Evolutionary conservation across 139 green algal genomes (phyloP).

Genomic region (Tetradesmus obliquus): DNA sequence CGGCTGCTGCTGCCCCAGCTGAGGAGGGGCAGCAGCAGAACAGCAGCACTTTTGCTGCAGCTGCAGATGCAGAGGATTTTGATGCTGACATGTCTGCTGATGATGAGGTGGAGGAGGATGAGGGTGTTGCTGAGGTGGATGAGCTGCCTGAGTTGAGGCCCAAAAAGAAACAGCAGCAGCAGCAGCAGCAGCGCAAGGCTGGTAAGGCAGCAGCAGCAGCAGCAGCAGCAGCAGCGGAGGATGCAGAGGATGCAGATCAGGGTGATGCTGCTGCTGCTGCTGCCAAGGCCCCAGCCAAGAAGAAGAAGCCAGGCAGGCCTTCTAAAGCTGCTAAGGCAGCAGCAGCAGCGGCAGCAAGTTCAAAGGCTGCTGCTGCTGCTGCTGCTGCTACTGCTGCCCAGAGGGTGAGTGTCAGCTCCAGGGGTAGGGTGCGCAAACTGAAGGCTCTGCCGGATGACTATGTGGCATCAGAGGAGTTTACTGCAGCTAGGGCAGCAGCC

Average conservation of each 20-base stretch:
- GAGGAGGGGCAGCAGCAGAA: neutral
- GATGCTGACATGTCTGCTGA: neutral
- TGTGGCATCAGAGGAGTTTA: neutral
- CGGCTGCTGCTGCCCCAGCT: neutral
- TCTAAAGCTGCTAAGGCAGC: neutral
- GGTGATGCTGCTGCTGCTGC: neutral
- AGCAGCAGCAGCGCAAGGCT: neutral
- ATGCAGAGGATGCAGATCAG: neutral
- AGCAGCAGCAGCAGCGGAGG: neutral
- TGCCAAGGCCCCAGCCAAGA: neutral
- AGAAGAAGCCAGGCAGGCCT: neutral
- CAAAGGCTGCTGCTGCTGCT: neutral
- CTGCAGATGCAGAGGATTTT: neutral
- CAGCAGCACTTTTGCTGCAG: neutral
- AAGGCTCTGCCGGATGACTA: slow-evolving; percentile 26
- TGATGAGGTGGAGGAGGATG: neutral
- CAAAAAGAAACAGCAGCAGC: neutral
- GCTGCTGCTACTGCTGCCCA: neutral
- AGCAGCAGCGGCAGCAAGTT: neutral
- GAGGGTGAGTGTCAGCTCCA: neutral
- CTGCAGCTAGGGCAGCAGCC: neutral
- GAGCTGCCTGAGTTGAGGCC: slow-evolving; percentile 34
- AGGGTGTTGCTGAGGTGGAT: neutral
- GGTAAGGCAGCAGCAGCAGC: neutral
- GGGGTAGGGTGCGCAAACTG: neutral